Base-by-base conservation (phyloP, 2,329 filamentous ascomycete species). In the Cytospora piceae region DNA sequence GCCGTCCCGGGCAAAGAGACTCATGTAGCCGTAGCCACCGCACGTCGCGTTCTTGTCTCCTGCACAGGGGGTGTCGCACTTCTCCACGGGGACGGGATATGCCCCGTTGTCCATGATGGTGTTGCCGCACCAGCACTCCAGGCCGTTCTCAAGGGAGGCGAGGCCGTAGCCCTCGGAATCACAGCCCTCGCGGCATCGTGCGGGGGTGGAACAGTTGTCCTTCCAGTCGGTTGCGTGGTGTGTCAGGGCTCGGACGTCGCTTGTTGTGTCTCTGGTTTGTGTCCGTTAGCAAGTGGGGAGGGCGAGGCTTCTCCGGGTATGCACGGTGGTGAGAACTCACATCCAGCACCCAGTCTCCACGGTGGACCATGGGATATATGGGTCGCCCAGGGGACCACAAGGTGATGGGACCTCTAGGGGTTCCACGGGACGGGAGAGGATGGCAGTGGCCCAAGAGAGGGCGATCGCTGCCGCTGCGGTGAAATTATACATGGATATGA, bases 121-220 rank as follows among this genome's bases (percentile, higher is more conserved):
- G 27, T 59, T 67, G 2, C 66, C 63, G 20, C 66, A 67, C 66
- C 66, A 67, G 37, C 63, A 67, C 51, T 67, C 58, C 22, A 53
- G 58, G 31, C 63, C 63, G 22, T 63, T 51, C 42, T 67, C 66
- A 1, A 66, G 42, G 17, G 55, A 63, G 2, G 63, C 66, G 34
- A 65, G 55, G 37, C 39, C 52, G 55, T 59, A 67, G 2, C 58
- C 63, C 22, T 67, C 56, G 6, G 31, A 20, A 24, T 59, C 53
- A 49, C 65, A 64, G 31, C 60, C 56, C 31, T 24, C 39, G 2
- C 58, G 56, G 31, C 61, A 64, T 5, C 29, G 51, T 20, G 20
- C 22, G 20, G 61, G 57, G 2, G 60, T 60, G 0, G 65, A 54
- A 8, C 29, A 56, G 56, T 49, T 56, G 20, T 20, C 11, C 20